Conservation (phyloP, 345 rosid genomes). For the Dimocarpus longan region DNA sequence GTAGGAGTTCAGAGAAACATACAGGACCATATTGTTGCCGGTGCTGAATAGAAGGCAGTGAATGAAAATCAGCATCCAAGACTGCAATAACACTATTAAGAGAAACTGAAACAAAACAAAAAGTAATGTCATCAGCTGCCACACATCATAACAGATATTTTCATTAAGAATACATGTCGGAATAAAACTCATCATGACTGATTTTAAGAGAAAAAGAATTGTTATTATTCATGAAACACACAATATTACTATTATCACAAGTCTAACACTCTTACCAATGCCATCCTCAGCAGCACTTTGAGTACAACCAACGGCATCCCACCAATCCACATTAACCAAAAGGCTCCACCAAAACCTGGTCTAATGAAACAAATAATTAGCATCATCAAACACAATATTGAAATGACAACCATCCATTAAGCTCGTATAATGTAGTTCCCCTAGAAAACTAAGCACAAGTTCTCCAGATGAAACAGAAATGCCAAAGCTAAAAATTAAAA, state of each 20-base stretch:
- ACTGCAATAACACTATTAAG: conserved; percentile 97
- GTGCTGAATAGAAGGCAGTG: conserved; percentile 91
- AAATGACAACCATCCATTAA: neutral
- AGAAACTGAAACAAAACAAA: conserved; percentile 67
- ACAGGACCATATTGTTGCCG: conserved; percentile 98
- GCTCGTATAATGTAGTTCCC: neutral
- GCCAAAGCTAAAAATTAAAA: neutral
- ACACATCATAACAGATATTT: conserved; percentile 1
- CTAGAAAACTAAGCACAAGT: neutral
- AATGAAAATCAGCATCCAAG: conserved; percentile 98
- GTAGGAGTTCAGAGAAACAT: conserved; percentile 42
- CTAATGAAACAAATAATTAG: conserved; percentile 24
- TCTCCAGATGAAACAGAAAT: neutral
- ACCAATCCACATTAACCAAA: conserved; percentile 99
- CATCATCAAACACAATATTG: neutral
- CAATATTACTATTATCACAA: neutral
- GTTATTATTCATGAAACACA: neutral
- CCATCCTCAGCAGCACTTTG: conserved; percentile 99
- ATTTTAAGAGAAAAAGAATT: neutral
- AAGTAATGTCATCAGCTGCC: conserved; percentile 7
- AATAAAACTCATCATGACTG: neutral
- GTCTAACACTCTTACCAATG: conserved; percentile 58
- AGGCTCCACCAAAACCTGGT: conserved; percentile 99
- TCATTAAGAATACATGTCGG: neutral
- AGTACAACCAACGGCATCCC: conserved; percentile 99